Evolutionary conservation across 1,284 basidiomycete genomes (phyloP), one percentile per base, ranked within the genome.

Genomic region (Boletellus deceptivus): DNA sequence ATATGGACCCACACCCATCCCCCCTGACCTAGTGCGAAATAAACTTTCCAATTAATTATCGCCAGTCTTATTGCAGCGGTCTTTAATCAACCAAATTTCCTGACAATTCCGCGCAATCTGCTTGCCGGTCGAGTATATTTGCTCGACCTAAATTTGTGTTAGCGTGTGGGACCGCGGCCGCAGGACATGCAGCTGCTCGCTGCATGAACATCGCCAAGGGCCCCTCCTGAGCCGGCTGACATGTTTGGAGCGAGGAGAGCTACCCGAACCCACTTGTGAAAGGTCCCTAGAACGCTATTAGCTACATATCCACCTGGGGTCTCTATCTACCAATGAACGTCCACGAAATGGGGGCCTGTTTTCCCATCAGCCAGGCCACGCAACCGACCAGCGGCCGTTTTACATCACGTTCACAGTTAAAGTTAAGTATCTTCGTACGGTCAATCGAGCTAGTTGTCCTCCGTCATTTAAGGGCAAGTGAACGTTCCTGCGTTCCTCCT

Each of bases 261-360:
- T 14, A 35, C 42, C 41, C 41, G 34, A 41, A 40, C 39, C 22
- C 37, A 43, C 51, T 46, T 37, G 44, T 37, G 51, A 53, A 38
- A 40, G 60, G 59, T 61, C 54, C 59, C 65, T 68, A 61, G 69
- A 70, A 70, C 63, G 61, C 54, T 68, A 68, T 65, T 67, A 55
- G 48, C 52, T 53, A 54, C 38, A 48, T 57, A 56, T 55, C 46
- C 50, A 39, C 27, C 46, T 59, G 53, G 46, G 49, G 48, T 49
- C 48, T 46, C 46, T 50, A 69, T 65, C 63, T 59, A 54, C 55
- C 61, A 60, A 66, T 67, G 54, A 54, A 46, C 48, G 34, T 53
- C 44, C 22, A 36, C 44, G 49, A 44, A 58, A 47, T 20, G 29
- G 46, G n/a, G 41, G 36, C 50, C 14, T 9, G 42, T 61, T 67